Base-by-base conservation (phyloP, 176 grass and related monocot species). In the Sorghum bicolor region DNA sequence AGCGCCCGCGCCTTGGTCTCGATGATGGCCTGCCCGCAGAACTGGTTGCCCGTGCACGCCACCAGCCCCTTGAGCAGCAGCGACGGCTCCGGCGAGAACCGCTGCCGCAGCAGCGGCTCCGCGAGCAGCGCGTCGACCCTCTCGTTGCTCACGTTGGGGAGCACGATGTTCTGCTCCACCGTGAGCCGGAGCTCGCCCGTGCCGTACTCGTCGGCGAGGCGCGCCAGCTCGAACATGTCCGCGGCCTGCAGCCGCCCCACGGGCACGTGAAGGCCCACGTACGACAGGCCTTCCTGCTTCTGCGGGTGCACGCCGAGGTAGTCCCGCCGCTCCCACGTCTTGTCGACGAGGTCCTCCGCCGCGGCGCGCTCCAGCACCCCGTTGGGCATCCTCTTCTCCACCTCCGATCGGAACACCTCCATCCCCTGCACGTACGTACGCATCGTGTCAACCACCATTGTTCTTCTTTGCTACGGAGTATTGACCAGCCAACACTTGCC, bases 21-120 rank as follows among this genome's bases (percentile, higher is more conserved):
- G 80, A 98, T 95, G 75, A 98, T 98, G 34, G 91, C 93, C 87
- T 95, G 96, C 17, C 96, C 96, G 66, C 96, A 98, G 85, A 98
- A 98, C 89, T 98, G 93, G 77, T 87, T 95, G 28, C 93, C 96
- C 1, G 91, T 98, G 91, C 96, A 98, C 64, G 91, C 90, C 19
- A 98, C 91, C 16, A 98, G 84, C 5, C 89, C 87, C 80, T 41
- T 91, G 76, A 95, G 82, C 63, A 93, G 87, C 67, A 95, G 85
- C 36, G 90, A 90, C 20, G 96, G 96, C 44, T 78, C 57, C 39
- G 89, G 93, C 36, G 93, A 92, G 73, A 98, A 82, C 69, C 78
- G 78, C 75, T 81, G 68, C 79, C 70, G 72, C 3, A 98, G 85
- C 4, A 95, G 93, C 14, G 89, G 89, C 80, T 98, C 93, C 1